Evolutionary conservation across 2,329 filamentous ascomycete genomes (phyloP), one percentile per base, ranked within the genome.

Genomic region (Dactylellina parvicollis): DNA sequence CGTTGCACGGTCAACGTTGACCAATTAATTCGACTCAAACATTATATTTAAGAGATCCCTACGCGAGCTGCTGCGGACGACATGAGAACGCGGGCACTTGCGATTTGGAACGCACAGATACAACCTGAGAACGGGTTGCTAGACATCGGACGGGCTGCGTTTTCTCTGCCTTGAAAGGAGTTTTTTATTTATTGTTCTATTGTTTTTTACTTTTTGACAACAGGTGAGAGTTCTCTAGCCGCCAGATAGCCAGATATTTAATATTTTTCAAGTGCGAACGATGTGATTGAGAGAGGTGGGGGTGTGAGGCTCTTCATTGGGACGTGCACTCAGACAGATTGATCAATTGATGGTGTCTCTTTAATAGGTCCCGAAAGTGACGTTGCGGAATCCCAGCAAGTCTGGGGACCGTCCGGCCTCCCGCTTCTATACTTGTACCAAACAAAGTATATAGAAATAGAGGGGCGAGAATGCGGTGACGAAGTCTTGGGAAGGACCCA

Each of bases 351-450:
- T 34, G 24, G 18, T 57, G 40, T 54, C 50, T 46, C 20, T 20
- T 55, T 26, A 32, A 65, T 12, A 55, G 40, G 47, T 18, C 18
- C 38, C 28, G 28, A 38, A 67, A 52, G 62, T 67, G 62, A 67
- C 62, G 52, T 57, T 34, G 52, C 42, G 7, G 30, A 14, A 49
- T 44, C 62, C 59, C 34, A 54, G 59, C 22, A 22, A 22, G 16
- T 28, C 12, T 57, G 52, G 61, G 47, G 38, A 54, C 32, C 44
- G 44, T 59, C 62, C 62, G 62, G 42, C 64, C 38, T 67, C 55
- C 64, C 64, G 64, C 64, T 69, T 59, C 64, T 69, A 69, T 69
- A 69, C 61, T 56, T 65, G 61, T n/a, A n/a, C n/a, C n/a, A n/a
- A n/a, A n/a, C n/a, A n/a, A n/a, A n/a, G n/a, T n/a, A n/a, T n/a